phyloP scores from a whole-genome alignment of 2,329 filamentous ascomycete species.

The Neonectria magnoliae region DNA sequence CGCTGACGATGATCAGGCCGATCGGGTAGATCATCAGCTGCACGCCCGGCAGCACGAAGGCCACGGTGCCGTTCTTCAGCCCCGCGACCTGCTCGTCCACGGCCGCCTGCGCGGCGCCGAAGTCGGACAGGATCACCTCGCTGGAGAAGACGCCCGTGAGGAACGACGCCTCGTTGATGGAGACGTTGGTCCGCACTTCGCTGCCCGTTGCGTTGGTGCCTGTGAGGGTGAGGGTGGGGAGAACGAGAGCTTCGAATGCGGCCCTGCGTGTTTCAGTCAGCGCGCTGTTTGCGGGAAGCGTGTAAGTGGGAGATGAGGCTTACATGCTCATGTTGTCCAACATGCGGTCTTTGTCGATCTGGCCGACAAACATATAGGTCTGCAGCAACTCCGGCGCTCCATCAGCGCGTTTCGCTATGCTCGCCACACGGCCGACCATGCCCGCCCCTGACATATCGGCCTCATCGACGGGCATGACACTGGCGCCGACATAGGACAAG shows the following conservation, averaged over 20 bases:
- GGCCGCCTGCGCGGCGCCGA: conserved; percentile 59
- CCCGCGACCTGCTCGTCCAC: conserved; percentile 58
- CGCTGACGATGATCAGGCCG: conserved; percentile 71
- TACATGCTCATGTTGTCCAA: conserved; percentile 68
- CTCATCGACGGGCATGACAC: conserved; percentile 43
- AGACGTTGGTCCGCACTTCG: conserved; percentile 70
- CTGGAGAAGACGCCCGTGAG: conserved; percentile 75
- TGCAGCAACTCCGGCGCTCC: conserved; percentile 60
- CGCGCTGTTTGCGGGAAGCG: conserved; percentile 21
- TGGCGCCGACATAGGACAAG: conserved; percentile 64
- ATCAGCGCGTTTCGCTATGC: conserved; percentile 33
- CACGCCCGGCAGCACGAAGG: conserved; percentile 76
- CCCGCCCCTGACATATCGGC: conserved; percentile 40
- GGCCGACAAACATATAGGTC: conserved; percentile 74
- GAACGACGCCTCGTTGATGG: conserved; percentile 76
- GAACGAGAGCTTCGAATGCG: conserved; percentile 69
- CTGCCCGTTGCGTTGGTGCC: conserved; percentile 63
- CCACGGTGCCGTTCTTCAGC: conserved; percentile 62
- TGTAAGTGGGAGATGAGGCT: conserved; percentile 45
- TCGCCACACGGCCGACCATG: conserved; percentile 33
- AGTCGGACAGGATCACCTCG: conserved; percentile 62
- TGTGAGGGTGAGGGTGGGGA: conserved; percentile 74
- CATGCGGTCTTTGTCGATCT: conserved; percentile 70
- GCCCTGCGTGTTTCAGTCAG: conserved; percentile 52
- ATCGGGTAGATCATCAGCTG: conserved; percentile 75